phyloP scores from a whole-genome alignment of 106 monocot species.

The Xerophyta viscosa region DNA sequence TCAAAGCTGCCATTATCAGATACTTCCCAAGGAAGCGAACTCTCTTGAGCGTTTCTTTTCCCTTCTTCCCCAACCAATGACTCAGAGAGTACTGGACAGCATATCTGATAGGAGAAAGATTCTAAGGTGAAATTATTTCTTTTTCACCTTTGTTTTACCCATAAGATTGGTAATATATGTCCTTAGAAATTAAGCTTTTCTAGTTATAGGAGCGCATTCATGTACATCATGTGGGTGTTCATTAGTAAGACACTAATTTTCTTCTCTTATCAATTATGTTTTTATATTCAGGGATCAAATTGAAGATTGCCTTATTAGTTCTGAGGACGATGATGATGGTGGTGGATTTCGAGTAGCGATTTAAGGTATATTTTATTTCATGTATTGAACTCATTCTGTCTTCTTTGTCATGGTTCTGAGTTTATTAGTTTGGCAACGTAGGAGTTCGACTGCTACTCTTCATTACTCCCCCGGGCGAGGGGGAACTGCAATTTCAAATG shows the following conservation, averaged over 20 bases:
- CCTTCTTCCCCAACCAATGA: conserved; percentile 48
- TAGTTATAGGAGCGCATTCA: too few relatives aligned
- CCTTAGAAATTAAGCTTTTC: not conserved
- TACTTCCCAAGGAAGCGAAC: conserved; percentile 41
- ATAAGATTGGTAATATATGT: too few relatives aligned
- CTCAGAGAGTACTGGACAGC: conserved; percentile 21
- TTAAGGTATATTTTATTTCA: not conserved
- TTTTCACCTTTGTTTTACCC: not conserved
- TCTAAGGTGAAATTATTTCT: conserved; percentile 46
- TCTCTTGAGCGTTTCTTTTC: conserved; percentile 50
- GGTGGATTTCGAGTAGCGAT: not conserved
- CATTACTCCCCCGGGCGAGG: too few relatives aligned
- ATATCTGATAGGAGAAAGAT: conserved; percentile 7
- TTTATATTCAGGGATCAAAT: conserved; percentile 43
- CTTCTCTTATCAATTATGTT: not conserved
- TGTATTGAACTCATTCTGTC: too few relatives aligned
- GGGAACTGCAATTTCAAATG: too few relatives aligned
- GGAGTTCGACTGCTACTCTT: too few relatives aligned
- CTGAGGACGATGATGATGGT: conserved; percentile 19
- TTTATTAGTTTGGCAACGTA: too few relatives aligned
- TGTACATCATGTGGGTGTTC: too few relatives aligned
- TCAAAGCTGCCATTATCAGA: conserved; percentile 77
- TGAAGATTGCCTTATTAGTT: conserved; percentile 42
- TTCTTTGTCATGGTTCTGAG: too few relatives aligned
- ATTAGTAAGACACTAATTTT: not conserved